These are phyloP conservation scores for Theobroma grandiflorum DNA, from an alignment of 441 rosid species.

Conservation along the genomic window DNA sequence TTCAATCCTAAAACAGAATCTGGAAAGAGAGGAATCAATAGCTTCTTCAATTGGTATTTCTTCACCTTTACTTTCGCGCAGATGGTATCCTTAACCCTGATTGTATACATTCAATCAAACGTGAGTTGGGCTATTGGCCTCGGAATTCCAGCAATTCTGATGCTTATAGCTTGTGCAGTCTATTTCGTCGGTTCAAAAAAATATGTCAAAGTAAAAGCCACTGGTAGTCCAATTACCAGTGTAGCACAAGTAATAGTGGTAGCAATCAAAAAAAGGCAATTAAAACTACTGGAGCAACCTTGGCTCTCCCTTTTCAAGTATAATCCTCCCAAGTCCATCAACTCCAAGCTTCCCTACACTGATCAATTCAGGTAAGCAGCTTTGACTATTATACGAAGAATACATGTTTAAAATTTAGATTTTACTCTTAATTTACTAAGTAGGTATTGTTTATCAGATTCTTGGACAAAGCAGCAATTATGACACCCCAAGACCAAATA, in stretches of 20 bases:
- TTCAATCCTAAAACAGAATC: conserved; percentile 36
- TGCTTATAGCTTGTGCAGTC: conserved; percentile 29
- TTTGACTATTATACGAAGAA: not conserved
- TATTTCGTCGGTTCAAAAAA: conserved; percentile 32
- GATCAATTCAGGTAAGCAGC: conserved; percentile 36
- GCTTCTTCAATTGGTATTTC: conserved; percentile 44
- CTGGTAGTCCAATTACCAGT: conserved; percentile 31
- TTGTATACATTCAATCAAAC: conserved; percentile 38
- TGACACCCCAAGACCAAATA: conserved; percentile 30
- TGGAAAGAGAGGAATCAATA: conserved; percentile 36
- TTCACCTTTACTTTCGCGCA: conserved; percentile 39
- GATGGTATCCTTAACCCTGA: conserved; percentile 32
- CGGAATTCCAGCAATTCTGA: conserved; percentile 34
- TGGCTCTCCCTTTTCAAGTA: conserved; percentile 33
- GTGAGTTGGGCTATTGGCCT: conserved; percentile 39
- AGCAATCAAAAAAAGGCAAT: conserved; percentile 30
- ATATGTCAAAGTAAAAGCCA: conserved; percentile 34
- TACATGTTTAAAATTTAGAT: not conserved
- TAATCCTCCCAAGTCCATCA: conserved; percentile 28
- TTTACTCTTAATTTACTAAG: not conserved
- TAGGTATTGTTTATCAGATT: not conserved
- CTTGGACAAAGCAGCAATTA: conserved; percentile 31
- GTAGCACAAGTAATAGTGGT: conserved; percentile 20
- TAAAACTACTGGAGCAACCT: conserved; percentile 24
- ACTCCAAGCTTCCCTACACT: conserved; percentile 32